Percentiles rank a stretch among this genome's conserved stretches.
phyloP scores from a whole-genome alignment of 345 rosid genomes.

The Brassica carinata region DNA sequence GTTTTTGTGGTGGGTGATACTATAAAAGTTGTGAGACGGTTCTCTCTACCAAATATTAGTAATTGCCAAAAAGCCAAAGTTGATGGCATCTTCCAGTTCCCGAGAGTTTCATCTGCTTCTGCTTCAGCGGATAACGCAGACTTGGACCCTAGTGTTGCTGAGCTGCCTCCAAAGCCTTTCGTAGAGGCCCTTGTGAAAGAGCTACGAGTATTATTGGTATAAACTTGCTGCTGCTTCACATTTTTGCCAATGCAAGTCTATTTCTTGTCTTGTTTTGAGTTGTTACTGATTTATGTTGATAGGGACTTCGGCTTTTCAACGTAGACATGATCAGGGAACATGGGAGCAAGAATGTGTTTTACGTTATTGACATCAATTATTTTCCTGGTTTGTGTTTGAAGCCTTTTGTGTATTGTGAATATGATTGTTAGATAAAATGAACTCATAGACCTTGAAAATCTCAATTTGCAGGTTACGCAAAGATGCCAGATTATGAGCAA shows the following conservation, averaged over 20 bases:
- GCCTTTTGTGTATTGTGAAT: background rate
- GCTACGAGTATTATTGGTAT: conserved; percentile 71
- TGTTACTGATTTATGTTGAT: conserved; percentile 5
- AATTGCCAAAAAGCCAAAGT: conserved; percentile 57
- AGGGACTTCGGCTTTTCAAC: conserved; percentile 79
- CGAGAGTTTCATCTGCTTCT: conserved; percentile 89
- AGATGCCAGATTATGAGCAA: conserved; percentile 85
- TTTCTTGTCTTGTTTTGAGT: conserved; percentile 30
- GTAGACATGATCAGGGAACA: conserved; percentile 89
- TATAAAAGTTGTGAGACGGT: conserved; percentile 84
- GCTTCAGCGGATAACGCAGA: conserved; percentile 90
- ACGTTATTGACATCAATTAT: conserved; percentile 93
- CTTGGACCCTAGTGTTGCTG: conserved; percentile 77
- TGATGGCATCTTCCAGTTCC: conserved; percentile 64
- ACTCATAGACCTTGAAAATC: background rate
- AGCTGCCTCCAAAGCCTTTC: conserved; percentile 82
- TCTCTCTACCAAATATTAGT: conserved; percentile 78
- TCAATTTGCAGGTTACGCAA: conserved; percentile 73
- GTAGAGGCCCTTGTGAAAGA: conserved; percentile 81
- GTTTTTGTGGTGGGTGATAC: conserved; percentile 77
- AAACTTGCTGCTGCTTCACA: background rate
- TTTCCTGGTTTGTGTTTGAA: conserved; percentile 61
- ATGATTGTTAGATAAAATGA: background rate
- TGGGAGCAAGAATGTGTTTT: conserved; percentile 68
- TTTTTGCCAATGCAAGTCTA: background rate